Evolutionary conservation across 108 stramenopile species (phyloP), one percentile per base, ranked within the genome.

Genomic region (Epithemia pelagica): DNA sequence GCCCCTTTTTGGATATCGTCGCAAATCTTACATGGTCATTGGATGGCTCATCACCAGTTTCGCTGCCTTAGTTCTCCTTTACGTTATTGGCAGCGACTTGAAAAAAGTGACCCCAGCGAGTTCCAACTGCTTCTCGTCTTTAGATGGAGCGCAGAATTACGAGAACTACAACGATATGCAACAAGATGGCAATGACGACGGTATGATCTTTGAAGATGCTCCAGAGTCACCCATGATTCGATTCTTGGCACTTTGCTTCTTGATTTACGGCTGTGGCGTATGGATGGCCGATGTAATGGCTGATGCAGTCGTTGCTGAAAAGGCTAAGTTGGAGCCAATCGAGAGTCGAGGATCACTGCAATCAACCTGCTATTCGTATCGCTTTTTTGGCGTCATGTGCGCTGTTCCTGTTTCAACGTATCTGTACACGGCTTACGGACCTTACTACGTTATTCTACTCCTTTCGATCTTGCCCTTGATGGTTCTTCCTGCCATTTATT

Each of bases 251-350:
- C 67, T 81, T 2, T 59, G 86, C 0, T 33, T 92, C 19, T 89
- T 89, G 63, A 21, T 58, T 1, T 85, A 83, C 54, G 84, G 84
- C 24, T 76, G 74, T 37, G 87, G 87, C 19, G 81, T 88, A 58
- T 88, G 87, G 87, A 75, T 87, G 52, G 89, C 89, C 0, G 89
- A 90, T 63, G 89, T 90, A 8, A 90, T 90, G 85, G 89, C 75
- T 2, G 89, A 90, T 58, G 68, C 72, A 21, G 72, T 90, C 27
- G 89, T 90, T 25, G 89, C 86, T 0, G 84, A 90, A 69, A 90
- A 87, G 62, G 89, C 89, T 15, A 78, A 82, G 60, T 69, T 90
- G 24, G 89, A 90, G 52, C 81, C 85, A 23, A 76, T 72, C 54
- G 66, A 67, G 5, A 71, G 67, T 1, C 72, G 81, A 19, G 89